Evolutionary conservation across 148 eudicot species (phyloP).

Genomic region (Spergularia bocconei): DNA sequence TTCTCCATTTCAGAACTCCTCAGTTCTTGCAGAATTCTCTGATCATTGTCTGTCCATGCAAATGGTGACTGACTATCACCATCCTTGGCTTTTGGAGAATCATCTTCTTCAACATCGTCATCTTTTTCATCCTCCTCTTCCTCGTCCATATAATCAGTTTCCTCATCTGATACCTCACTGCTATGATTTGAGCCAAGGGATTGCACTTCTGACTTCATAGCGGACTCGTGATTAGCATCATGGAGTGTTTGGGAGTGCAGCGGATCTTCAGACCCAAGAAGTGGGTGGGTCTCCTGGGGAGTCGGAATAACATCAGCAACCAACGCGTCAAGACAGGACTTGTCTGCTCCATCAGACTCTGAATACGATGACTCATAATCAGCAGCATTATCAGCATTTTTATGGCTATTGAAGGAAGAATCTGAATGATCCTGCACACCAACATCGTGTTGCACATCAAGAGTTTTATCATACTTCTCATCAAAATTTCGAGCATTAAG

Average conservation of each 20-base stretch:
- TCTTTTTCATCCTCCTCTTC: conserved; percentile 25
- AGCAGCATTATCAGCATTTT: conserved; percentile 20
- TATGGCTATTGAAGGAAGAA: conserved; percentile 16
- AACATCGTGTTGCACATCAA: conserved; percentile 10
- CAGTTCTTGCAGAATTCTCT: conserved; percentile 40
- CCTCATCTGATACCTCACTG: conserved; percentile 23
- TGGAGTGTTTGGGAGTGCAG: conserved; percentile 22
- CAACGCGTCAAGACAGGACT: conserved; percentile 45
- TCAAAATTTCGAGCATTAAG: conserved; percentile 19
- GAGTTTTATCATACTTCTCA: conserved; percentile 11
- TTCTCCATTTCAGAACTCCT: conserved; percentile 44
- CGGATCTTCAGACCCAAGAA: conserved; percentile 38
- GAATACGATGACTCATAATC: conserved; percentile 31
- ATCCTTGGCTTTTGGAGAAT: conserved; percentile 20
- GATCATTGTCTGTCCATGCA: conserved; percentile 49
- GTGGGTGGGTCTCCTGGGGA: conserved; percentile 47
- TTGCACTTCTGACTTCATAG: conserved; percentile 28
- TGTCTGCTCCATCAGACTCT: conserved; percentile 37
- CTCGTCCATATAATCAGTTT: conserved; percentile 11
- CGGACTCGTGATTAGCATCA: conserved; percentile 12
- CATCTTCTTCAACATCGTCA: conserved; percentile 25
- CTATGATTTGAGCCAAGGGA: conserved; percentile 29
- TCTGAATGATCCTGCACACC: conserved; percentile 6
- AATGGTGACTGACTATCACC: conserved; percentile 25
- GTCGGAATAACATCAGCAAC: conserved; percentile 43